A percentile compares a stretch with the other conserved stretches of the same genome.
Conservation (phyloP, 805 yeast genomes). For the Cyberlindnera xishuangbannaensis region DNA sequence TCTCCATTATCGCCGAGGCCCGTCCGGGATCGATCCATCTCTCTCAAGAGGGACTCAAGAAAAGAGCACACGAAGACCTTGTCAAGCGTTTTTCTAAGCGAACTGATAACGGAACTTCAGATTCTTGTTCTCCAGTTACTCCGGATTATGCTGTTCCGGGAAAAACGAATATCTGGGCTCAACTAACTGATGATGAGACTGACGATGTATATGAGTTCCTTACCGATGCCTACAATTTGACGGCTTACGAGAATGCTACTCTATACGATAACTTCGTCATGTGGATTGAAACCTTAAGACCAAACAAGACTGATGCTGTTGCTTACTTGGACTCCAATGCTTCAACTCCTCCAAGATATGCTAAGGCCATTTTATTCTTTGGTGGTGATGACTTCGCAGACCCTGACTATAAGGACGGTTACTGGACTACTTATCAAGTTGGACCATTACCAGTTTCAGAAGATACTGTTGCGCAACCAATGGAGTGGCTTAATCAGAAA, state of each 20-base stretch:
- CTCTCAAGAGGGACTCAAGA: slow-evolving; percentile 7
- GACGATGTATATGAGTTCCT: slow-evolving; percentile 13
- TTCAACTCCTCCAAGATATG: slow-evolving; percentile 19
- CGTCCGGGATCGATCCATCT: slow-evolving; percentile 8
- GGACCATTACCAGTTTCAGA: slow-evolving; percentile 19
- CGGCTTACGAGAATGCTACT: slow-evolving; percentile 17
- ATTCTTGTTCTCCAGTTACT: slow-evolving; percentile 8
- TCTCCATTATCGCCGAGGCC: too few species aligned
- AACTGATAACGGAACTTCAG: background rate
- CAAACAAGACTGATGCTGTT: slow-evolving; percentile 26
- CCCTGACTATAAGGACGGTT: slow-evolving; percentile 21
- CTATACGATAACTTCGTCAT: slow-evolving; percentile 20
- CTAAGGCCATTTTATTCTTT: slow-evolving; percentile 20
- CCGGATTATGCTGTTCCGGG: slow-evolving; percentile 15
- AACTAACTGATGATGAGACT: slow-evolving; percentile 19
- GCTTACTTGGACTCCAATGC: slow-evolving; percentile 19
- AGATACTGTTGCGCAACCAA: slow-evolving; percentile 8
- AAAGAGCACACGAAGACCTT: slow-evolving; percentile 7
- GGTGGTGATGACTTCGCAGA: slow-evolving; percentile 21
- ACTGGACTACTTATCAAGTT: slow-evolving; percentile 22
- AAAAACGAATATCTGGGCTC: slow-evolving; percentile 22
- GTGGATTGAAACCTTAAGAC: slow-evolving; percentile 23
- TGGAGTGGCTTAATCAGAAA: slow-evolving; percentile 19
- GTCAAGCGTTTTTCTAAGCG: slow-evolving; percentile 4
- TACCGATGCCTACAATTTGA: slow-evolving; percentile 15